phyloP scores from a whole-genome alignment of 345 rosid species.

The Syzygium grande region DNA sequence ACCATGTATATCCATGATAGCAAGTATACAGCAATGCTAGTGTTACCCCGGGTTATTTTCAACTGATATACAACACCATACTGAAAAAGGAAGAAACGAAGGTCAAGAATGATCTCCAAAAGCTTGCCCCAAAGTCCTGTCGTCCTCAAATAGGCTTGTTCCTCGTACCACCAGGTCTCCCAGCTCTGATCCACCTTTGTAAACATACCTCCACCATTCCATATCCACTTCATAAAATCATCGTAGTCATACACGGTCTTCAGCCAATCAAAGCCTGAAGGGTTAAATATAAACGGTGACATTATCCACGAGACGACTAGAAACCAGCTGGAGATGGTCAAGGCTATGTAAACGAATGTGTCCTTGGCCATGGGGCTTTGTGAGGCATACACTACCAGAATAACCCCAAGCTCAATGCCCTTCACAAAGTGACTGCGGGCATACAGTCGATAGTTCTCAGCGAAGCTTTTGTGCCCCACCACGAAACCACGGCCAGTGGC shows the following conservation, averaged over 20 bases:
- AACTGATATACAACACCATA: conserved; percentile 78
- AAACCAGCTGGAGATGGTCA: conserved; percentile 83
- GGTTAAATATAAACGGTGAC: conserved; percentile 83
- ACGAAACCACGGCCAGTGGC: conserved; percentile 96
- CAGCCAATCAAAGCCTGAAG: conserved; percentile 91
- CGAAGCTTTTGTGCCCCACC: conserved; percentile 74
- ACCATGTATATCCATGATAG: conserved; percentile 66
- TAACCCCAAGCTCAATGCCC: conserved; percentile 81
- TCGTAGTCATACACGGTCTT: conserved; percentile 84
- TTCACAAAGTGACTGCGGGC: conserved; percentile 89
- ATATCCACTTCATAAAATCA: conserved; percentile 71
- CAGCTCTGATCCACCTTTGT: conserved; percentile 69
- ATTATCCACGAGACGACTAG: conserved; percentile 85
- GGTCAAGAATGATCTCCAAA: conserved; percentile 70
- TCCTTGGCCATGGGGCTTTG: conserved; percentile 46
- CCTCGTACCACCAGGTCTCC: conserved; percentile 96
- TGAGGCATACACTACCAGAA: conserved; percentile 64
- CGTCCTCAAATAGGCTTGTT: conserved; percentile 71
- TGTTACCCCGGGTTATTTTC: conserved; percentile 22
- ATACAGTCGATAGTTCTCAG: conserved; percentile 74
- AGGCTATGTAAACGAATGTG: conserved; percentile 56
- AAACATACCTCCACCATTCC: conserved; percentile 55
- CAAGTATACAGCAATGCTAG: conserved; percentile 47
- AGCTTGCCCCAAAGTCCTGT: conserved; percentile 63
- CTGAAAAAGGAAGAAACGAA: conserved; percentile 88